These are phyloP conservation scores for Pseudocercospora fijiensis DNA, from an alignment of 2,329 filamentous ascomycete species.

Conservation along the genomic window DNA sequence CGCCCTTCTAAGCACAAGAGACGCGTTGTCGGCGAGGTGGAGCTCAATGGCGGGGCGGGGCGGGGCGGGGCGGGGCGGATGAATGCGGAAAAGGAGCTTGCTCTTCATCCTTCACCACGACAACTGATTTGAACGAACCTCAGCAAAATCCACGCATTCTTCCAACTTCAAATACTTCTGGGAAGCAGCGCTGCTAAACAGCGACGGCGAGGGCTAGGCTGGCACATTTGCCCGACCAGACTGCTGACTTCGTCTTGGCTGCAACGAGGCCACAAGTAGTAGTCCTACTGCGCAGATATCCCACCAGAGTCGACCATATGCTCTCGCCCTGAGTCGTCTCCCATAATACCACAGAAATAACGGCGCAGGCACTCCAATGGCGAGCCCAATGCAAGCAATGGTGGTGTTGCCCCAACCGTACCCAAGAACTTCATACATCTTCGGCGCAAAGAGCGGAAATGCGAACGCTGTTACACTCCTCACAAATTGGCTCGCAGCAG, in stretches of 20 bases:
- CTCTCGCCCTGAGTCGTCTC: constrained; percentile 18
- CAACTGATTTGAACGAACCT: too few species aligned
- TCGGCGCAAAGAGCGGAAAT: constrained; percentile 52
- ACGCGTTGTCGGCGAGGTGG: constrained; percentile 3
- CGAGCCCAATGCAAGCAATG: constrained; percentile 15
- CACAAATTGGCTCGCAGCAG: constrained; percentile 50
- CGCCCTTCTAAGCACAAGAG: neutral
- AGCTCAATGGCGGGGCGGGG: neutral
- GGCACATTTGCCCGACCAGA: too few species aligned
- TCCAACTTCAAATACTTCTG: too few species aligned
- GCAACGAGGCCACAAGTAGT: too few species aligned
- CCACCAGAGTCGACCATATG: neutral
- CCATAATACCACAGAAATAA: constrained; percentile 20
- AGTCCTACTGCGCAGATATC: too few species aligned
- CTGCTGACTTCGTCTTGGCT: too few species aligned
- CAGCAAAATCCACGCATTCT: too few species aligned
- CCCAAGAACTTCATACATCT: constrained; percentile 39
- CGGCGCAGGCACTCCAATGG: constrained; percentile 17
- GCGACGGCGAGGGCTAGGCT: too few species aligned
- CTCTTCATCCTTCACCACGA: too few species aligned
- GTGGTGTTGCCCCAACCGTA: constrained; percentile 42
- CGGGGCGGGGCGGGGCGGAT: neutral
- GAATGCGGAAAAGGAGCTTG: neutral
- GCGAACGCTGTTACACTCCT: constrained; percentile 49
- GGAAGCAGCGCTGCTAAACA: too few species aligned